Evolutionary conservation across 148 eudicot genomes (phyloP).

Genomic region (Chenopodium berlandieri): DNA sequence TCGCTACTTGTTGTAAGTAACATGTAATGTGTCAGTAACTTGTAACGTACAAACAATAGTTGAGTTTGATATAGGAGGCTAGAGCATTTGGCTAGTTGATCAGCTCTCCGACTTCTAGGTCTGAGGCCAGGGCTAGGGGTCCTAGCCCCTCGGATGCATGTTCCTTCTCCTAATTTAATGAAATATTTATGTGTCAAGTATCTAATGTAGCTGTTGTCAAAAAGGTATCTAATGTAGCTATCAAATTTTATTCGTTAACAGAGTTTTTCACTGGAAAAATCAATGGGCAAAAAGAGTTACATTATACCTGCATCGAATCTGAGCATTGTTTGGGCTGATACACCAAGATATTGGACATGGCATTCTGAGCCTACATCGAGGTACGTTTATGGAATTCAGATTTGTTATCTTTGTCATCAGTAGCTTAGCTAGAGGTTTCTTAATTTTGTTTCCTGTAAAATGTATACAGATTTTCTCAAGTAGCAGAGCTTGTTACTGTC

Average conservation of each 20-base stretch:
- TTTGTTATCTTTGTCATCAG: not conserved
- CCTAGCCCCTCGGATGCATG: too few species aligned
- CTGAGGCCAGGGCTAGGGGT: too few species aligned
- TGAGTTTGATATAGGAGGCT: too few species aligned
- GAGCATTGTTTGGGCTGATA: slow-evolving; percentile 52
- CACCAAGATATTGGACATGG: slow-evolving; percentile 68
- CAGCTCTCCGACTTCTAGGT: too few species aligned
- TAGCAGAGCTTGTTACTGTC: slow-evolving; percentile 43
- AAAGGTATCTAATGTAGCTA: not conserved
- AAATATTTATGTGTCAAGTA: too few species aligned
- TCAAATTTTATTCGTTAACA: slow-evolving; percentile 17
- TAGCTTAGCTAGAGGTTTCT: too few species aligned
- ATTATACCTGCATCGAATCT: slow-evolving; percentile 59
- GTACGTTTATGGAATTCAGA: slow-evolving; percentile 23
- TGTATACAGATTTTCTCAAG: slow-evolving; percentile 48
- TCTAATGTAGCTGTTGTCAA: too few species aligned
- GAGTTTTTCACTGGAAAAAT: slow-evolving; percentile 65
- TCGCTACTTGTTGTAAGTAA: too few species aligned
- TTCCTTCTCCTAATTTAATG: slow-evolving; percentile 1
- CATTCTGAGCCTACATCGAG: slow-evolving; percentile 45
- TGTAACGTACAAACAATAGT: too few species aligned
- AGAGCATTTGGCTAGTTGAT: too few species aligned
- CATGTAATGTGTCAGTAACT: too few species aligned
- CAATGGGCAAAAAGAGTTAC: slow-evolving; percentile 58
- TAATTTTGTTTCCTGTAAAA: not conserved